Evolutionary conservation across 2,329 filamentous ascomycete species (phyloP), one percentile per base, ranked within the genome.

Genomic region (Aspergillus sojae): DNA sequence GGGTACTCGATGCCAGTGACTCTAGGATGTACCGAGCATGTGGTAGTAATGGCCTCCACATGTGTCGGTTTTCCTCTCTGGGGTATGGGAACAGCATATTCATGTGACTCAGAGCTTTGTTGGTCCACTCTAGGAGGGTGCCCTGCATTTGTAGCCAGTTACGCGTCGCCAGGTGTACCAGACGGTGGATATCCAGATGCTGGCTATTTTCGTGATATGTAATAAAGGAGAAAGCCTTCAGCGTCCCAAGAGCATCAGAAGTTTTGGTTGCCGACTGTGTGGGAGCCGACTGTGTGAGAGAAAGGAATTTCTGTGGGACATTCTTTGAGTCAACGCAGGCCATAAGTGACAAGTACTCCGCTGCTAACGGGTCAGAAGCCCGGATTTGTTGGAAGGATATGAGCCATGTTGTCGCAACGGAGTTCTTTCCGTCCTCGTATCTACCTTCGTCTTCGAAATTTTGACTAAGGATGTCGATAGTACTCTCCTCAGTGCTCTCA

Each of bases 131-230:
- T 11, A 3, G 3, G 4, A 58, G 30, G 7, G 32, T 46, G 4
- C 41, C 43, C 26, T 50, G 14, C 26, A 43, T 48, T 1, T 14
- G 41, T 5, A 58, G 43, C 19, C 43, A 58, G 3, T 46, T 46
- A 21, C 57, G 43, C n/a, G 7, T 58, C 26, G 57, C 43, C 19
- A 58, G 57, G 43, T 58, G 43, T 23, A 58, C 57, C 3, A 58
- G 57, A 10, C 43, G 43, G n/a, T 58, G 26, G 0, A 58, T 10
- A 11, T 58, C 21, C 28, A 58, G 36, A 4, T 26, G n/a, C 14
- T 21, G 45, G 12, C n/a, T 19, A 11, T 36, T 21, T 34, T 50
- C 28, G 16, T 58, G 43, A 11, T 19, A 28, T n/a, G 26, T 1
- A n/a, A 58, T 50, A 5, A 58, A 58, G 1, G 43, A 39, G 9